Evolutionary conservation across 2,329 filamentous ascomycete species (phyloP).

Genomic region (Neocatenulostroma microsporum): DNA sequence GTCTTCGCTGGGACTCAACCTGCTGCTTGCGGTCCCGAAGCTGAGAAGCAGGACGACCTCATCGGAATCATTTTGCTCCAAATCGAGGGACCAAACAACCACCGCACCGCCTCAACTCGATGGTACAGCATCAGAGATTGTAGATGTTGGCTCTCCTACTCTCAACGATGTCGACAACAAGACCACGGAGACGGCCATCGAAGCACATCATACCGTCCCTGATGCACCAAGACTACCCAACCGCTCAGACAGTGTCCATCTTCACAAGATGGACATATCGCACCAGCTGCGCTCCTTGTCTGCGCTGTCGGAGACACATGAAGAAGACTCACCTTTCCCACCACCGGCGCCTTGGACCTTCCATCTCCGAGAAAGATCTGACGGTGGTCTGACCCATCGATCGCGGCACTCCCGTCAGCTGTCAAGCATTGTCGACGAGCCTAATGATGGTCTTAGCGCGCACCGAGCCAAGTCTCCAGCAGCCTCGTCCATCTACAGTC

Average conservation of each 20-base stretch:
- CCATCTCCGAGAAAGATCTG: conserved; percentile 12
- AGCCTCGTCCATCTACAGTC: conserved; percentile 35
- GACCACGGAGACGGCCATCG: no score
- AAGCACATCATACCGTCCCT: no score
- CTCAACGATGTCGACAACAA: no score
- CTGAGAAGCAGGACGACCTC: not conserved
- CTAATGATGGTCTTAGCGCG: not conserved
- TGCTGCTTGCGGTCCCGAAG: conserved; percentile 2
- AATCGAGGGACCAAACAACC: no score
- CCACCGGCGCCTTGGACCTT: conserved; percentile 11
- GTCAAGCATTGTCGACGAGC: not conserved
- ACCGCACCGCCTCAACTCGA: no score
- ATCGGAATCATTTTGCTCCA: not conserved
- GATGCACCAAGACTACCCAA: no score
- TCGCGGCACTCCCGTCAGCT: not conserved
- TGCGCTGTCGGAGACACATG: conserved; percentile 25
- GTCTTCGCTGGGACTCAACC: conserved; percentile 5
- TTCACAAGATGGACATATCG: conserved; percentile 39
- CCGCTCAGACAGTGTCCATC: conserved; percentile 28
- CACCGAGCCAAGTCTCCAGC: conserved; percentile 5
- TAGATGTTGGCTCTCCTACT: no score
- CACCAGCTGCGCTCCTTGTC: conserved; percentile 39
- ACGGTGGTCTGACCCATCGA: not conserved
- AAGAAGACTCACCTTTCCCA: conserved; percentile 7
- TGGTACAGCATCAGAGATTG: no score